Evolutionary conservation across 805 yeast genomes (phyloP).

Genomic region (Isabelozyma gotoi): DNA sequence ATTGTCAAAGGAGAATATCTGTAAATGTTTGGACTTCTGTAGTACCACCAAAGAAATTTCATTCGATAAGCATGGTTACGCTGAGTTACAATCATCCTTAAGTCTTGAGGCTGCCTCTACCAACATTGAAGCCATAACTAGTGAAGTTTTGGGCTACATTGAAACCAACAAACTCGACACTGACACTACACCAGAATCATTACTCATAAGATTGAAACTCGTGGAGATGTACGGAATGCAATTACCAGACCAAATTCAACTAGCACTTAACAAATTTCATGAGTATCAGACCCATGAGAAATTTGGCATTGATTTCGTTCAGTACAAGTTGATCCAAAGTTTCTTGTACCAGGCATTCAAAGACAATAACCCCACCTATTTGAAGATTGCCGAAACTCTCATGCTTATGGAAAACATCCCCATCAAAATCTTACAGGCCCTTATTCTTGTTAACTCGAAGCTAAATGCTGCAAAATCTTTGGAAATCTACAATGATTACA

Average conservation of each 20-base stretch:
- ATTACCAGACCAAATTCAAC: constrained; percentile 20
- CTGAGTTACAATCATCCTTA: constrained; percentile 3
- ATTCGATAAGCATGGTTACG: background rate
- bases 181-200: constrained; percentile 24
- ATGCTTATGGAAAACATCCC: constrained; percentile 22
- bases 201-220: constrained; percentile 29
- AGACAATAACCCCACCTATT: constrained; percentile 21
- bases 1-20: background rate
- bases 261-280: constrained; percentile 38
- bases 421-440: constrained; percentile 34
- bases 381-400: constrained; percentile 40
- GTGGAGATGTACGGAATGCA: constrained; percentile 34
- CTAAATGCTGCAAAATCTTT: constrained; percentile 41
- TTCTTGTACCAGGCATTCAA: constrained; percentile 41
- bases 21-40: background rate
- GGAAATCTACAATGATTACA: constrained; percentile 46
- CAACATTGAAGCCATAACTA: background rate
- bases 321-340: constrained; percentile 38
- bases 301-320: constrained; percentile 40
- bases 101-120: background rate
- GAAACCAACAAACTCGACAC: constrained; percentile 21
- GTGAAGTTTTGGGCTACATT: constrained; percentile 16
- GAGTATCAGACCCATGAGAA: constrained; percentile 37
- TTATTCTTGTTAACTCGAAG: constrained; percentile 41
- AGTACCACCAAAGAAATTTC: background rate